These are phyloP conservation scores for Powellomyces hirtus DNA, from an alignment of 192 early-diverging fungal species.

Conservation along the genomic window DNA sequence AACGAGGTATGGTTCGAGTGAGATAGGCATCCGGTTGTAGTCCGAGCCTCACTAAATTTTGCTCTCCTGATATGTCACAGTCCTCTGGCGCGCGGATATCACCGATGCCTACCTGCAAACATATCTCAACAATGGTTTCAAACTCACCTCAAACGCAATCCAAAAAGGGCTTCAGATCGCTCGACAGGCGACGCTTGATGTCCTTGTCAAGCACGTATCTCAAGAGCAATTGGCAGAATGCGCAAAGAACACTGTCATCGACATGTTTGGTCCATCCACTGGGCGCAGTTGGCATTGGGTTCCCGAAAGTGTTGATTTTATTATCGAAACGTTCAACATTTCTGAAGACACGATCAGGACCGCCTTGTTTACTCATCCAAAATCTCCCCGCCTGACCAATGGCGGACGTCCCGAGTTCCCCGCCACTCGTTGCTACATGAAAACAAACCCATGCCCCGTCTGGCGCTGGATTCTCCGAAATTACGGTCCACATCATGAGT, in stretches of 20 bases:
- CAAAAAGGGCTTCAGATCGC: slow-evolving; percentile 47
- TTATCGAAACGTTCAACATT: slow-evolving; percentile 33
- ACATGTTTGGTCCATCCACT: slow-evolving; percentile 49
- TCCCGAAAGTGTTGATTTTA: slow-evolving; percentile 36
- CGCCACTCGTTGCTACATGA: slow-evolving; percentile 48
- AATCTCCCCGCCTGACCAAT: slow-evolving; percentile 22
- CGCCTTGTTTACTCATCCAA: slow-evolving; percentile 26
- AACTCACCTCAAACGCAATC: slow-evolving; percentile 27
- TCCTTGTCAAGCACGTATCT: slow-evolving; percentile 23
- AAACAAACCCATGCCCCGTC: slow-evolving; percentile 47
- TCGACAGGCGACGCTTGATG: slow-evolving; percentile 29
- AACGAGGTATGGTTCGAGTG: slow-evolving; percentile 27
- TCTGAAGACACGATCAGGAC: slow-evolving; percentile 27
- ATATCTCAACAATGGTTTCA: slow-evolving; percentile 41
- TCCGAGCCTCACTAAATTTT: too few species aligned
- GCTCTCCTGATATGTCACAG: background rate
- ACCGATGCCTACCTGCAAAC: slow-evolving; percentile 25
- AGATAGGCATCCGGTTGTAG: too few species aligned
- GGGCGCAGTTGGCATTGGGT: slow-evolving; percentile 41
- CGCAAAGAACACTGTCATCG: slow-evolving; percentile 42
- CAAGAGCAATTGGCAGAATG: slow-evolving; percentile 21
- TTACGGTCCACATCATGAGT: slow-evolving; percentile 48
- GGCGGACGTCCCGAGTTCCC: slow-evolving; percentile 41
- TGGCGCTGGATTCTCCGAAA: slow-evolving; percentile 48
- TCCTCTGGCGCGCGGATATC: slow-evolving; percentile 43